Conservation (phyloP, 768 basidiomycete genomes). For the Podaxis rugospora region DNA sequence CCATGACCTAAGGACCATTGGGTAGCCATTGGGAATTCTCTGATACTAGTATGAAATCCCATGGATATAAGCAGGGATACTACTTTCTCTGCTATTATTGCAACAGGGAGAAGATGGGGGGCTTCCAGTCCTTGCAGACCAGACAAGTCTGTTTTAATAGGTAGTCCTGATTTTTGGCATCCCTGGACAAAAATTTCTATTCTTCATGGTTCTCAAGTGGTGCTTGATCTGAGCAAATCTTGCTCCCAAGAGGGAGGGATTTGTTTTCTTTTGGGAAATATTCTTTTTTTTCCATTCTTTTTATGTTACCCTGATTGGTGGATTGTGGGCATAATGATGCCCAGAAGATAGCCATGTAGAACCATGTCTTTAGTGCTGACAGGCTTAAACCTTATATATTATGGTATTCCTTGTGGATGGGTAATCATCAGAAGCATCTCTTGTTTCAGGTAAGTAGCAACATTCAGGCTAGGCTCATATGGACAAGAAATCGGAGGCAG, state of each 20-base stretch:
- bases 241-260: not conserved
- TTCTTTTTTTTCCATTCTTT: not conserved
- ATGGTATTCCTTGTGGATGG: not conserved
- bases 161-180: not conserved
- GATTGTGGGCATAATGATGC: not conserved
- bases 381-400: not conserved
- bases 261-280: not conserved
- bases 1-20: not conserved
- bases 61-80: not conserved
- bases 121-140: not conserved
- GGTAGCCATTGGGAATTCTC: not conserved
- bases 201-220: not conserved
- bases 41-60: not conserved
- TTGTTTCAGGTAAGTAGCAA: not conserved
- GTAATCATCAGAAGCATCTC: not conserved
- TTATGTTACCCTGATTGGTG: not conserved
- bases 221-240: not conserved
- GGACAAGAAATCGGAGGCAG: not conserved
- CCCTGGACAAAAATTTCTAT: not conserved
- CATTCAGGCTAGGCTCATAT: not conserved
- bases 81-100: not conserved
- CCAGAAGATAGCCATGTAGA: not conserved
- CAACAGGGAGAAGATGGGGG: not conserved
- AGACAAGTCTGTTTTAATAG: not conserved
- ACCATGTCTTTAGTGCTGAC: not conserved